Evolutionary conservation across 352 stramenopile genomes (phyloP), one percentile per base, ranked within the genome.

Genomic region (Globisporangium nagaii): DNA sequence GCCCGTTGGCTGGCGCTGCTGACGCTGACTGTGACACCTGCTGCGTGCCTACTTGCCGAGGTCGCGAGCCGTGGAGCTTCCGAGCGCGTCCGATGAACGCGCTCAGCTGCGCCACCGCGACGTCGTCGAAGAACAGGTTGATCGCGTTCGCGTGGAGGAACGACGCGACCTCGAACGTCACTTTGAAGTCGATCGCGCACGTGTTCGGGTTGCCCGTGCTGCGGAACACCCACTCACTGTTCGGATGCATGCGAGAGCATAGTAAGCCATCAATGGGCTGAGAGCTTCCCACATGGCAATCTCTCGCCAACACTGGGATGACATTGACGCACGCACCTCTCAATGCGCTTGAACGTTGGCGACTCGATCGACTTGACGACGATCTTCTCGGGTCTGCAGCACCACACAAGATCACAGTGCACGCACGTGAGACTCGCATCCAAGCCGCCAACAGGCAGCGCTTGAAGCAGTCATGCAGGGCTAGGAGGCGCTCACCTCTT

Each of bases 61-160:
- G 44, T 1, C 53, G 24, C 10, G 66, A 56, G 13, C 64, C 66
- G 44, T 91, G 73, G 1, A 84, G 57, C 57, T 88, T 87, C 9
- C 66, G 64, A 1, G 78, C 69, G 19, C 80, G 79, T 11, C 66
- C 69, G 48, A 93, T 88, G 53, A 93, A 93, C 12, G 83, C 83
- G 56, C 90, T 93, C 13, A 93, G 66, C 45, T 93, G 83, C 22
- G 77, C 87, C 27, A 83, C 68, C 20, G 83, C 78, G 25, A 93
- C 79, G 53, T 93, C 83, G 60, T 93, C 83, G 52, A 93, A 93
- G 62, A 93, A 93, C 31, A 93, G 66, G 53, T 89, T 70, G 35
- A 93, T 90, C 17, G 83, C 79, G 50, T 90, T 88, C 13, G 78
- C 72, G 54, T 90, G 83, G 22, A 93, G 59, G 56, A 90, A 89